phyloP scores from a whole-genome alignment of 1,284 basidiomycete genomes.

The Mycosarcoma mackinlayi region DNA sequence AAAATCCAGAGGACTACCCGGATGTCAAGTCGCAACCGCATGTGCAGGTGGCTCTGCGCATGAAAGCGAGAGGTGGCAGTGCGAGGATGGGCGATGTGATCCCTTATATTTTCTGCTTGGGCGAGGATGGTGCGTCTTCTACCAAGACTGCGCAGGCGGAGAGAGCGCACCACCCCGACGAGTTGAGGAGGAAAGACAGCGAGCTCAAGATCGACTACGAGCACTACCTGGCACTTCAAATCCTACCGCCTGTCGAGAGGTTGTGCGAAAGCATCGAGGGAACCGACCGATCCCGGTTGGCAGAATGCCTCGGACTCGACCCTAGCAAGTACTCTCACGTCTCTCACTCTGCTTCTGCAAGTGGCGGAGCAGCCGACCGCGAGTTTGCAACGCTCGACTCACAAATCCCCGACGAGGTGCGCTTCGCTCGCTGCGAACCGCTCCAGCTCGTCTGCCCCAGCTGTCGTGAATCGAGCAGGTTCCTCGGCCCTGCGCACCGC shows the following conservation, averaged over 20 bases:
- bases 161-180: slow-evolving; percentile 91
- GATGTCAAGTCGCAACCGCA: slow-evolving; percentile 95
- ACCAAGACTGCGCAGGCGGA: slow-evolving; percentile 87
- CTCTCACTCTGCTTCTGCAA: slow-evolving; percentile 1
- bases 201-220: slow-evolving; percentile 73
- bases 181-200: slow-evolving; percentile 75
- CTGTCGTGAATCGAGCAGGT: slow-evolving; percentile 40
- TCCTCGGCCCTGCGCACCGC: slow-evolving; percentile 41
- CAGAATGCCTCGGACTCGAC: slow-evolving; percentile 94
- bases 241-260: slow-evolving; percentile 93
- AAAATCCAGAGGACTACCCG: slow-evolving; percentile 79
- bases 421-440: slow-evolving; percentile 71
- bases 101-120: slow-evolving; percentile 91
- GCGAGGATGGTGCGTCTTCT: slow-evolving; percentile 76
- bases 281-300: slow-evolving; percentile 87
- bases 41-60: slow-evolving; percentile 91
- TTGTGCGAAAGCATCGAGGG: slow-evolving; percentile 96
- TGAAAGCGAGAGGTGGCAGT: slow-evolving; percentile 85
- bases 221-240: slow-evolving; percentile 89
- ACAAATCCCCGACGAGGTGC: slow-evolving; percentile 85
- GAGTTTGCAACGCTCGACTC: slow-evolving; percentile 87
- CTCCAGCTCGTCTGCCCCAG: slow-evolving; percentile 51
- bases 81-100: slow-evolving; percentile 92
- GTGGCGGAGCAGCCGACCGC: slow-evolving; percentile 70
- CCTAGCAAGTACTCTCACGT: slow-evolving; percentile 76